A percentile compares a stretch with the other conserved stretches of the same genome.
phyloP scores from a whole-genome alignment of 1,284 basidiomycete species.

The Malassezia globosa region DNA sequence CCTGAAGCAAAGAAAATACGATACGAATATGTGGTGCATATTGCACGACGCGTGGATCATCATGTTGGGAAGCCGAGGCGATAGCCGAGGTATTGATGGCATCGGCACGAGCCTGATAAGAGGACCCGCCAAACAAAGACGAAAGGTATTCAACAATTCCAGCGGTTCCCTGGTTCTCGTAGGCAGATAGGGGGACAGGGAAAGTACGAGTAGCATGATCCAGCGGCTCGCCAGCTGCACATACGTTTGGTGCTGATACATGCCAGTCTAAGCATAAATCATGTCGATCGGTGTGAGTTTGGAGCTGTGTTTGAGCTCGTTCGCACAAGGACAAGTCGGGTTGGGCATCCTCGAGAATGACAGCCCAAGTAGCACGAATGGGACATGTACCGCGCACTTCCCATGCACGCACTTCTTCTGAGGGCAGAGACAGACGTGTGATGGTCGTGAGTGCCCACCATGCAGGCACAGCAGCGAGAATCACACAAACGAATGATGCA shows the following conservation, averaged over 20 bases:
- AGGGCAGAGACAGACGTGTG: conserved; percentile 28
- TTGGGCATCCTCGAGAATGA: neutral
- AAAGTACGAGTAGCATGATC: neutral
- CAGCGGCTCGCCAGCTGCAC: neutral
- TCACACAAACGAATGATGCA: conserved; percentile 3
- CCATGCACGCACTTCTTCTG: conserved; percentile 16
- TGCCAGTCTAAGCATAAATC: conserved; percentile 14
- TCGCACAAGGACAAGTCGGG: neutral
- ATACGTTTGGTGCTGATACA: conserved; percentile 3
- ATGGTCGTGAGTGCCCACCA: conserved; percentile 38
- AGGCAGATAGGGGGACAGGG: neutral
- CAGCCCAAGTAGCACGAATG: conserved; percentile 6
- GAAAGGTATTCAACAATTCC: conserved; percentile 1
- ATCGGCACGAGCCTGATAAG: neutral
- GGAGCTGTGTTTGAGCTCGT: neutral
- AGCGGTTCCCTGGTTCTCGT: no score
- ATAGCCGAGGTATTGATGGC: no score
- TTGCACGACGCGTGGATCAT: conserved; percentile 27
- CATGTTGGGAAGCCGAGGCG: no score
- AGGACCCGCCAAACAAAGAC: conserved; percentile 2
- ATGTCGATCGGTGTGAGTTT: no score
- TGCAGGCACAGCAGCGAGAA: conserved; percentile 24
- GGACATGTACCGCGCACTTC: conserved; percentile 18
- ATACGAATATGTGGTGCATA: conserved; percentile 32
- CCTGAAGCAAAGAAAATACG: conserved; percentile 41